Conservation (phyloP, 208 protist species). For the Vickermania ingenoplastis region DNA sequence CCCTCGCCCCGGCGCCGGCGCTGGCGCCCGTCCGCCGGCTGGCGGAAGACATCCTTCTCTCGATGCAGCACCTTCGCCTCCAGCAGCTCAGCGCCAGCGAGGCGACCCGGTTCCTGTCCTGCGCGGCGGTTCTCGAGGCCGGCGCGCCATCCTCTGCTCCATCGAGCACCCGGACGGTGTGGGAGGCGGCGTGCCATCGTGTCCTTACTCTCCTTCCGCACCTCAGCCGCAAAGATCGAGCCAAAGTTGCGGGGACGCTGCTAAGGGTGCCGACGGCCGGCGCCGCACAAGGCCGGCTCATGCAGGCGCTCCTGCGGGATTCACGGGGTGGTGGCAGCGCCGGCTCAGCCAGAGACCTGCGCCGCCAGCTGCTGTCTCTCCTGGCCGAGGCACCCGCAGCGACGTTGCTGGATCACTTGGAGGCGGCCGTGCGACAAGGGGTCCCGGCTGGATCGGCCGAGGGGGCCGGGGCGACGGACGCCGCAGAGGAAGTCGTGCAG, state of each 20-base stretch:
- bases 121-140: neutral
- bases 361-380: neutral
- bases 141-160: too few species aligned
- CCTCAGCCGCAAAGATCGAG: too few species aligned
- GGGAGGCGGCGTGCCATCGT: constrained; percentile 38
- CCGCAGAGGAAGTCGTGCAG: too few species aligned
- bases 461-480: too few species aligned
- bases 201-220: constrained; percentile 23
- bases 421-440: neutral
- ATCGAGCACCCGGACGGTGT: too few species aligned
- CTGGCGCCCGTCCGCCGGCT: constrained; percentile 13
- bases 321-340: neutral
- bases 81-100: constrained; percentile 32
- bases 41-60: constrained; percentile 22
- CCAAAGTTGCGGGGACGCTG: too few species aligned
- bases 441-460: too few species aligned
- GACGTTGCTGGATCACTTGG: neutral
- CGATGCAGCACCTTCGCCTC: constrained; percentile 23
- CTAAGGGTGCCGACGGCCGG: too few species aligned
- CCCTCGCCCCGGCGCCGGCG: too few species aligned
- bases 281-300: too few species aligned
- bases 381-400: neutral
- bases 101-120: constrained; percentile 11
- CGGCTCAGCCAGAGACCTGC: neutral
- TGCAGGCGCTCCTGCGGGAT: too few species aligned